A percentile compares a stretch with the other conserved stretches of the same genome.
Conservation (phyloP, 2,329 filamentous ascomycete species). For the Cordyceps sp. region DNA sequence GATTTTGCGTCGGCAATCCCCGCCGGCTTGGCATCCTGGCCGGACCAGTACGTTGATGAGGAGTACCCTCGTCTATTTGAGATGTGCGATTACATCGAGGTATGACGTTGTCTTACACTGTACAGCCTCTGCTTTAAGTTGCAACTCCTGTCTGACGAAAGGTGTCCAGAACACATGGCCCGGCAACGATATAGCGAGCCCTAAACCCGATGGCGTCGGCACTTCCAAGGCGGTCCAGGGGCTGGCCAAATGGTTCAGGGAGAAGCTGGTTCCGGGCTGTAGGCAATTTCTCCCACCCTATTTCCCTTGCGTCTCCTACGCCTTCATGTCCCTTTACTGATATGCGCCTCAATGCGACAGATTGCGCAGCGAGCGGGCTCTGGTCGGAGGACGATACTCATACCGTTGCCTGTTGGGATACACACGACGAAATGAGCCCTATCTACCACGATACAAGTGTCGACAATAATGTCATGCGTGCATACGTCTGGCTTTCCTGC, state of each 20-base stretch:
- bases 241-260: constrained; percentile 36
- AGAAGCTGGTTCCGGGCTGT: too few relatives aligned
- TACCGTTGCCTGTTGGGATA: too few relatives aligned
- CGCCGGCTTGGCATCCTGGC: constrained; percentile 14
- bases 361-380: too few relatives aligned
- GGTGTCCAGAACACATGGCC: constrained; percentile 8
- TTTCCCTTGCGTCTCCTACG: too few relatives aligned
- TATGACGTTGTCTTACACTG: constrained; percentile 1
- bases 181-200: constrained; percentile 3
- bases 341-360: too few relatives aligned
- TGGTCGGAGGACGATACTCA: too few relatives aligned
- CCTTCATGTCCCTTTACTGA: too few relatives aligned
- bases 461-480: constrained; percentile 29
- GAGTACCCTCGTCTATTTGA: constrained; percentile 17
- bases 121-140: too few relatives aligned
- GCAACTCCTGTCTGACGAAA: constrained; percentile 1
- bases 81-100: constrained; percentile 18
- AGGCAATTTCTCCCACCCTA: too few relatives aligned
- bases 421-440: too few relatives aligned
- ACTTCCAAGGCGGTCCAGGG: constrained; percentile 33
- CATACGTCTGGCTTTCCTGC: constrained; percentile 46
- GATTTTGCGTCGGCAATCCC: constrained; percentile 28
- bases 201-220: constrained; percentile 27
- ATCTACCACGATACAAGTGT: too few relatives aligned
- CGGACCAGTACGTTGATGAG: constrained; percentile 15